Evolutionary conservation across 768 basidiomycete genomes (phyloP).

Genomic region (Mycena kentingensis): DNA sequence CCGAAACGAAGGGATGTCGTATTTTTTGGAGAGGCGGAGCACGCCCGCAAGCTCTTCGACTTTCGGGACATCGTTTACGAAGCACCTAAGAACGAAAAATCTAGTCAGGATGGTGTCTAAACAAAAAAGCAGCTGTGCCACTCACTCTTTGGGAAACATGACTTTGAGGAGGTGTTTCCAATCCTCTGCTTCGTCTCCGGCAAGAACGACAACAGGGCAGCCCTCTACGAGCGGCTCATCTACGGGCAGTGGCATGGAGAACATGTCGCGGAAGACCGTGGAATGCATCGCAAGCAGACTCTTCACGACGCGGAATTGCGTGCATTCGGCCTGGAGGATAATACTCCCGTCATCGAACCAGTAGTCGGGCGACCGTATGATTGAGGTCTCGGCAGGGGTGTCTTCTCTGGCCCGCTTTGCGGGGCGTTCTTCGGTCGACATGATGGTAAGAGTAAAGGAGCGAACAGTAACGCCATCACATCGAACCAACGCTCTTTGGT

Average conservation of each 20-base stretch:
- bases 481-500: no score
- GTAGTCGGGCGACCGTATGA: no score
- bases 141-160: not conserved
- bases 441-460: no score
- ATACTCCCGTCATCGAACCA: constrained; percentile 12
- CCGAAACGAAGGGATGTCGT: not conserved
- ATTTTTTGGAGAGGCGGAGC: not conserved
- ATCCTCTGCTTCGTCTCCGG: not conserved
- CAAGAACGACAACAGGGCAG: not conserved
- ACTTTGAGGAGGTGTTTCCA: not conserved
- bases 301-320: constrained; percentile 9
- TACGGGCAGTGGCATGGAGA: constrained; percentile 11
- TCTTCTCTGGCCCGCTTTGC: no score
- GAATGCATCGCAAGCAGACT: constrained; percentile 12
- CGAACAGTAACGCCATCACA: no score
- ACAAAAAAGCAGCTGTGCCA: not conserved
- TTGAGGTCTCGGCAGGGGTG: no score
- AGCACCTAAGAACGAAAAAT: not conserved
- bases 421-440: no score
- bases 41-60: not conserved
- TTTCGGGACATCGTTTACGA: not conserved
- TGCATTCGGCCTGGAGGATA: constrained; percentile 11
- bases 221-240: constrained; percentile 4
- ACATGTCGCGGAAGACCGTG: constrained; percentile 18
- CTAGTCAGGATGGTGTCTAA: not conserved